phyloP scores from a whole-genome alignment of 257 asterid species.

The Fraxinus excelsior region DNA sequence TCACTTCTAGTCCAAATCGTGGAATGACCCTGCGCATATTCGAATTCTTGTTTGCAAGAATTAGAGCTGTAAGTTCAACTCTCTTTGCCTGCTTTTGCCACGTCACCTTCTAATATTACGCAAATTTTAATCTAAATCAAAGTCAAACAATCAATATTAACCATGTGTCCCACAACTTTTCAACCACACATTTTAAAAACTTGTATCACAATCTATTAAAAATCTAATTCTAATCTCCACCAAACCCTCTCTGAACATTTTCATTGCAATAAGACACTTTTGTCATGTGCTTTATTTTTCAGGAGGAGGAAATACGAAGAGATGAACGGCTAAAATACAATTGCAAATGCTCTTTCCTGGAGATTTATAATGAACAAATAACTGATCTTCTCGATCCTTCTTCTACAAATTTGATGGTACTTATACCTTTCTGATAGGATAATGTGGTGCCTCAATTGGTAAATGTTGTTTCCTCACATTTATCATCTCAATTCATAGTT shows the following conservation, averaged over 20 bases:
- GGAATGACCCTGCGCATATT: conserved; percentile 98
- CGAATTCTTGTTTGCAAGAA: conserved; percentile 96
- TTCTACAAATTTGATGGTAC: conserved; percentile 90
- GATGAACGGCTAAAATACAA: conserved; percentile 73
- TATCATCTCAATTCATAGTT: conserved; percentile 44
- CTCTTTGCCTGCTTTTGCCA: conserved; percentile 16
- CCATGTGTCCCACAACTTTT: too few relatives aligned
- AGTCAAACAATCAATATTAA: too few relatives aligned
- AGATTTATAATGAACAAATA: conserved; percentile 93
- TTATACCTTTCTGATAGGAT: conserved; percentile 20
- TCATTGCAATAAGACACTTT: conserved; percentile 11
- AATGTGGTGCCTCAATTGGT: conserved; percentile 15
- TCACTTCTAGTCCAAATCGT: conserved; percentile 74
- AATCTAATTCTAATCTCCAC: too few relatives aligned
- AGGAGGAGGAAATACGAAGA: conserved; percentile 92
- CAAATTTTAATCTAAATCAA: too few relatives aligned
- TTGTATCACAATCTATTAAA: too few relatives aligned
- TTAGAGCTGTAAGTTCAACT: conserved; percentile 70
- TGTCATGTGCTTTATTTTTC: conserved; percentile 12
- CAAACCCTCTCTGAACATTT: too few relatives aligned
- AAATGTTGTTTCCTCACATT: conserved; percentile 20
- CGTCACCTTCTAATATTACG: conserved; percentile 20
- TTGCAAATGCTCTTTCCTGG: conserved; percentile 95
- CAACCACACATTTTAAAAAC: too few relatives aligned
- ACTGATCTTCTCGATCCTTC: conserved; percentile 95